A percentile compares a stretch with the other conserved stretches of the same genome.
phyloP scores from a whole-genome alignment of 139 green algal genomes.

The Ulvella scutata region DNA sequence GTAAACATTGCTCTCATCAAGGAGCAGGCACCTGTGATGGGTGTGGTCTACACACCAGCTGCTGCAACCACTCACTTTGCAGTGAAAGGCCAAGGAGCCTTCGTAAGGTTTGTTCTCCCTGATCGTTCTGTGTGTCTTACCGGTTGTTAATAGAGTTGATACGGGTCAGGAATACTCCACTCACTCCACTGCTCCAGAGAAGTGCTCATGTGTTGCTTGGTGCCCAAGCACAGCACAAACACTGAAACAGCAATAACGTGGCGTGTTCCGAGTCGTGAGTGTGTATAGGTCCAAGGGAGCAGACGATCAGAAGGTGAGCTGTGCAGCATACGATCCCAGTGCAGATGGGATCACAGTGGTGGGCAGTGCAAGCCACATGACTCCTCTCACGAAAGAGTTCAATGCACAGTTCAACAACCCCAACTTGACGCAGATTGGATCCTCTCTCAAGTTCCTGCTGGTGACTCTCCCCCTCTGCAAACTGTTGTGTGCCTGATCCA shows the following conservation, averaged over 20 bases:
- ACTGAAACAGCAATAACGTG: no score
- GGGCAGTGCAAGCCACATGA: constrained; percentile 37
- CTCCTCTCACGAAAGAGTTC: constrained; percentile 50
- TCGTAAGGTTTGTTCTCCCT: constrained; percentile 12
- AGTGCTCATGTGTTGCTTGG: no score
- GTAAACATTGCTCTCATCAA: constrained; percentile 72
- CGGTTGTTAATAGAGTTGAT: no score
- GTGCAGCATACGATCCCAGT: constrained; percentile 2
- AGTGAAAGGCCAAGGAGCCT: constrained; percentile 54
- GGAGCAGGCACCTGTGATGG: constrained; percentile 37
- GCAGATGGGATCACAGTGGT: constrained; percentile 25
- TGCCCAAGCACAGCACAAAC: no score
- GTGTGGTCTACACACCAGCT: constrained; percentile 64
- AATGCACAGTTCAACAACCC: constrained; percentile 41
- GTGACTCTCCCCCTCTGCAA: no score
- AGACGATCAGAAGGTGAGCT: not conserved
- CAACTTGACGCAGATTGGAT: constrained; percentile 49
- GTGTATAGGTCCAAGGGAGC: not conserved
- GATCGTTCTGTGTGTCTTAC: no score
- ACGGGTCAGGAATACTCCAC: no score
- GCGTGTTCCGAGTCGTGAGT: no score
- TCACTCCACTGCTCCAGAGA: no score
- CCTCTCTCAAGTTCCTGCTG: constrained; percentile 71
- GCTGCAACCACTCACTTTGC: constrained; percentile 34
- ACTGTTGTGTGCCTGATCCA: no score